Conservation (phyloP, 1,139 yeast genomes). For the Candida sojae region DNA sequence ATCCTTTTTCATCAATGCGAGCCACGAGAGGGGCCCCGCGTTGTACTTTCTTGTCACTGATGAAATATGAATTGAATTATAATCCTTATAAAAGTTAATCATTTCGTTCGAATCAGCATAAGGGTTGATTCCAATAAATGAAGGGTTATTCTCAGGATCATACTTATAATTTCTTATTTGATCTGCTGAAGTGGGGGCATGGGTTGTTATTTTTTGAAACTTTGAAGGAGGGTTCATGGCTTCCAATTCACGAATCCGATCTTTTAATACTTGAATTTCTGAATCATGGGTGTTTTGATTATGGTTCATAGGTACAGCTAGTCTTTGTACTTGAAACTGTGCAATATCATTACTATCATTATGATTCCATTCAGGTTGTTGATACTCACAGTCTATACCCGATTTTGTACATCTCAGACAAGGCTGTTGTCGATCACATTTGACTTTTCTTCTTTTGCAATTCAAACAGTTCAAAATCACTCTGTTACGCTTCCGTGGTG, state of each 20-base stretch:
- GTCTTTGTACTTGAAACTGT: conserved; percentile 6
- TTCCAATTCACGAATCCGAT: conserved; percentile 11
- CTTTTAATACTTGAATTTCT: conserved; percentile 1
- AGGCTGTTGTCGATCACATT: conserved; percentile 33
- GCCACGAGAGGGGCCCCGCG: conserved; percentile 44
- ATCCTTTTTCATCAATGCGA: conserved; percentile 39
- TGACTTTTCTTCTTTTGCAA: conserved; percentile 44
- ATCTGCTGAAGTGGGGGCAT: conserved; percentile 1
- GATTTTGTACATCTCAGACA: conserved; percentile 33
- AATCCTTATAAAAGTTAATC: conserved; percentile 36
- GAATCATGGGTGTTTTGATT: not conserved
- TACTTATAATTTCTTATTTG: conserved; percentile 7
- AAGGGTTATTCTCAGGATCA: conserved; percentile 15
- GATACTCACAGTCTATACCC: conserved; percentile 32
- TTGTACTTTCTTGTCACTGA: conserved; percentile 27
- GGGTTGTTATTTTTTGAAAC: not conserved
- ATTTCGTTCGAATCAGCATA: conserved; percentile 23
- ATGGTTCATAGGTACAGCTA: not conserved
- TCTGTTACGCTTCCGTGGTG: conserved; percentile 8
- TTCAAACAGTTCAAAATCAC: conserved; percentile 32
- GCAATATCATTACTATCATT: not conserved
- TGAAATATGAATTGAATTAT: conserved; percentile 25
- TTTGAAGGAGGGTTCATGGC: not conserved
- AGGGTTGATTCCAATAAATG: conserved; percentile 30
- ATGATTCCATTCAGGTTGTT: conserved; percentile 21